These are phyloP conservation scores for Flaveria brownii DNA, from an alignment of 129 eudicot species.

Conservation along the genomic window DNA sequence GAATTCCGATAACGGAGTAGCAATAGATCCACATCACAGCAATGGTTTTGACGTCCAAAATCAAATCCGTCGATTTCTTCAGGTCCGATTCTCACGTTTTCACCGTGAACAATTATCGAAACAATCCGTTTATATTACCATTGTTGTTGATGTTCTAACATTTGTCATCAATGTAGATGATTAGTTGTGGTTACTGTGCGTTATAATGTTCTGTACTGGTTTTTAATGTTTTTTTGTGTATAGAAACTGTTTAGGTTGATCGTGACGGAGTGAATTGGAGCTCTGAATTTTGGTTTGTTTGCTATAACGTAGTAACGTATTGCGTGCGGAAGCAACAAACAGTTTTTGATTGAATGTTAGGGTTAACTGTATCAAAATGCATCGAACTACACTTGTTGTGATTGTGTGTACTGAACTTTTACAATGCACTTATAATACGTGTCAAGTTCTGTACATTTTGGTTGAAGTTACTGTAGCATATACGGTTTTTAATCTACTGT, in stretches of 20 bases:
- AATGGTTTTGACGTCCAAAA: constrained; percentile 57
- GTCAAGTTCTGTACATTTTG: too few relatives aligned
- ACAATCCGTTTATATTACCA: neutral
- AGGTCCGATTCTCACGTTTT: constrained; percentile 33
- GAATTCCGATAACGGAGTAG: constrained; percentile 17
- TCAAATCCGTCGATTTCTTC: constrained; percentile 89
- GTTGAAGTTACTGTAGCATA: too few relatives aligned
- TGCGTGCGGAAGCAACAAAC: too few relatives aligned
- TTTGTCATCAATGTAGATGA: constrained; percentile 2
- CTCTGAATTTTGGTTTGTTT: too few relatives aligned
- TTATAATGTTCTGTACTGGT: neutral
- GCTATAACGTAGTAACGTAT: too few relatives aligned
- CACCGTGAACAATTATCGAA: neutral
- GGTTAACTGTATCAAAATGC: too few relatives aligned
- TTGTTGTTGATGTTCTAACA: neutral
- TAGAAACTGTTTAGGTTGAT: constrained; percentile 17
- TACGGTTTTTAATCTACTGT: too few relatives aligned
- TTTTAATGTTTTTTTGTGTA: neutral
- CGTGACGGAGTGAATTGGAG: neutral
- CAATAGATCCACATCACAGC: constrained; percentile 28
- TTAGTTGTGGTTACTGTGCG: neutral
- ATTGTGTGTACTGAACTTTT: too few relatives aligned
- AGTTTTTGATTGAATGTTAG: too few relatives aligned
- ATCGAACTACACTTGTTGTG: too few relatives aligned
- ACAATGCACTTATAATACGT: too few relatives aligned